Percentiles rank a stretch among this genome's conserved stretches.
Conservation (phyloP, 768 basidiomycete genomes). For the Termitomyces sp. region DNA sequence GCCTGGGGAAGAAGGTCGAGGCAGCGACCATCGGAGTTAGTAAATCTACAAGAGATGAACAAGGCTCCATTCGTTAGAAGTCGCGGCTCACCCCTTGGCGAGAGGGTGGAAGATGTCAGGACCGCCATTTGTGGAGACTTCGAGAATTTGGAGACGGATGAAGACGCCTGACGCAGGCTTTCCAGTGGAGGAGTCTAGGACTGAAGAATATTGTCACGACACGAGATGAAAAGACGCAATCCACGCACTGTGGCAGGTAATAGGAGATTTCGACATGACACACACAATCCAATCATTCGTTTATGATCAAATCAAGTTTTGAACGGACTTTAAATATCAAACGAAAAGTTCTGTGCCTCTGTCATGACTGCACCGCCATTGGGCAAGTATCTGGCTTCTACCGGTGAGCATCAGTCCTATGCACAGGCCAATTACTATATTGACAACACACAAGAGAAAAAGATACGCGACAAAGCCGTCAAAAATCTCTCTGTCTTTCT, state of each 20-base stretch:
- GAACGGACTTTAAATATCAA: constrained; percentile 2
- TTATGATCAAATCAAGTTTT: not conserved
- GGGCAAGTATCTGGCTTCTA: constrained; percentile 89
- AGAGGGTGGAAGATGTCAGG: constrained; percentile 45
- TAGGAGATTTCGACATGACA: constrained; percentile 61
- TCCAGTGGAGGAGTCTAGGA: constrained; percentile 82
- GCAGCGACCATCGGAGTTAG: constrained; percentile 82
- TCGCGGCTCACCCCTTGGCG: constrained; percentile 53
- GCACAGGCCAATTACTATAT: constrained; percentile 9
- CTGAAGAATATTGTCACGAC: constrained; percentile 30
- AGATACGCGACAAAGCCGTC: constrained; percentile 86
- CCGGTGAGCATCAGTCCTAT: constrained; percentile 50
- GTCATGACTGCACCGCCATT: constrained; percentile 50
- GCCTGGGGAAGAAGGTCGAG: constrained; percentile 60
- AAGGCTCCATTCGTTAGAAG: not conserved
- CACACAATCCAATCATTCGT: not conserved
- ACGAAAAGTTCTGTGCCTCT: not conserved
- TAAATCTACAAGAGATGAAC: constrained; percentile 41
- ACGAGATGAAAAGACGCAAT: not conserved
- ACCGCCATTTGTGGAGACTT: constrained; percentile 25
- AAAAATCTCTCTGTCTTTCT: constrained; percentile 75
- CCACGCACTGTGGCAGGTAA: constrained; percentile 80
- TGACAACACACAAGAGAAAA: constrained; percentile 62
- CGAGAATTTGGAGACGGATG: constrained; percentile 55
- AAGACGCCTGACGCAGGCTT: constrained; percentile 71